Evolutionary conservation across 129 eudicot genomes (phyloP), one percentile per base, ranked within the genome.

Genomic region (Centrapalus pauciflorus): DNA sequence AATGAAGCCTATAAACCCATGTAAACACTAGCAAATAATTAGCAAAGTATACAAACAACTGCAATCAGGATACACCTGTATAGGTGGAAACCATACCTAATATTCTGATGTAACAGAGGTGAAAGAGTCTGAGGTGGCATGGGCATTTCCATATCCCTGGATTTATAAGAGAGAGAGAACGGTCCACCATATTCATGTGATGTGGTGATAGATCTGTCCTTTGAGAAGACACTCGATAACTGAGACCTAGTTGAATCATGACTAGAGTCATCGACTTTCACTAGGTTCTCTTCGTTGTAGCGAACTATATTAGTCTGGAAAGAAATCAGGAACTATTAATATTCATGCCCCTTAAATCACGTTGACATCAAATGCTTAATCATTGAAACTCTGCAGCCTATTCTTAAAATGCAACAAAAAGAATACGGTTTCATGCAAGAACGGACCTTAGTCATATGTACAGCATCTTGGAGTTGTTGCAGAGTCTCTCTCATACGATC

Each of bases 121-220:
- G 93, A 85, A 75, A 93, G 99, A 55, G 90, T 77, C 71, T 78
- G 67, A 59, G 99, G 99, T 61, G 96, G 99, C 96, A 93, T 89
- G 58, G 95, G 93, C 82, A 93, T 75, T 72, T 88, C 95, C 51
- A 83, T 45, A 82, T 93, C 98, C 11, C 66, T 77, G 25, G 80
- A 64, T 48, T 74, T 33, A 56, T 90, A 76, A 64, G 79, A 70
- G 28, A 68, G 51, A 68, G 85, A 77, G n/a, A 57, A 65, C 21
- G 81, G 74, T 25, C 69, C 81, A 20, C 64, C 76, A 67, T 75
- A 64, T 24, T 76, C 90, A 41, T 49, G 79, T 20, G 55, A 71
- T 64, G 27, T 65, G 55, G 69, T 20, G 45, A 35, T 69, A 40
- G 83, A 61, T 69, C 78, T 69, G 61, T 72, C 76, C 11, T 64